These are phyloP conservation scores for Cicer pinnatifidum DNA, from an alignment of 306 rosid genomes.

Conservation along the genomic window DNA sequence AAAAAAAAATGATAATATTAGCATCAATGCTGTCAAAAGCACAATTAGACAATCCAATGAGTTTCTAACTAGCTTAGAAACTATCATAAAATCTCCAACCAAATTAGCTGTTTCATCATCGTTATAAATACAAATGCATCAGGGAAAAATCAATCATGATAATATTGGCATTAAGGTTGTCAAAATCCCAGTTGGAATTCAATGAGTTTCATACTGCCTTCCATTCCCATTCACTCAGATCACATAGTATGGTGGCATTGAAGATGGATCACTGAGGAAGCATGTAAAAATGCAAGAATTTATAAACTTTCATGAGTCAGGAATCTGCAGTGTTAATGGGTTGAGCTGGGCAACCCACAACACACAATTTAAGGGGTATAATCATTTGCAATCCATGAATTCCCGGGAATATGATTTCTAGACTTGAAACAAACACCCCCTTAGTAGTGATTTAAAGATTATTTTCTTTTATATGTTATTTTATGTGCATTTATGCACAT, in stretches of 20 bases:
- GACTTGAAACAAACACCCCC: too few species aligned
- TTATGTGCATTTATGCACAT: not conserved
- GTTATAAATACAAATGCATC: constrained; percentile 6
- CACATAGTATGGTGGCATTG: not conserved
- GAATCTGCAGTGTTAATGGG: not conserved
- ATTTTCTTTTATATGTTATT: not conserved
- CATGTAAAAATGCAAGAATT: not conserved
- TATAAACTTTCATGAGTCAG: not conserved
- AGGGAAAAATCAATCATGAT: not conserved
- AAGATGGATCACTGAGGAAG: not conserved
- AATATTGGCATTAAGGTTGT: constrained; percentile 9
- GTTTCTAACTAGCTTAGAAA: constrained; percentile 10
- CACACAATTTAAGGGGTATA: not conserved
- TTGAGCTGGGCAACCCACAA: not conserved
- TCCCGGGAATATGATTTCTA: too few species aligned
- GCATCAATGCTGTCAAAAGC: constrained; percentile 18
- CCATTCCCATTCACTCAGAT: not conserved
- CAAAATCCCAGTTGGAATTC: not conserved
- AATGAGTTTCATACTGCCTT: not conserved
- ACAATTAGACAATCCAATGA: not conserved
- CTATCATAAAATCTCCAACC: constrained; percentile 40
- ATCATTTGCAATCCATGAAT: too few species aligned
- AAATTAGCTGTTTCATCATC: constrained; percentile 17
- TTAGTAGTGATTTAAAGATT: not conserved
- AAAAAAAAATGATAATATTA: constrained; percentile 6